Conservation (phyloP, 805 yeast genomes). For the Tetrapisispora fleetii region DNA sequence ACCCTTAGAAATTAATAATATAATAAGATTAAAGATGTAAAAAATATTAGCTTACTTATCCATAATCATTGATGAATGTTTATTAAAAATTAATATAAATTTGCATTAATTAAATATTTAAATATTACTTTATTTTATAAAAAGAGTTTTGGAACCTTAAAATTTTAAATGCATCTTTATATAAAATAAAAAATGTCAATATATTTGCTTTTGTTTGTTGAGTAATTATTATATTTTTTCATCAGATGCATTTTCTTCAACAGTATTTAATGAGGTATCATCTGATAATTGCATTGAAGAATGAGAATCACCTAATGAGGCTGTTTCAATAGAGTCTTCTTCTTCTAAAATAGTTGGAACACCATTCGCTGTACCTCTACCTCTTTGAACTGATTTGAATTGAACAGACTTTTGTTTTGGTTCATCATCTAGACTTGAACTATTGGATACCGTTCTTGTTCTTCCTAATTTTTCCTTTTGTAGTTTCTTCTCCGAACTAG, state of each 20-base stretch:
- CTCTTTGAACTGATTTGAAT: constrained; percentile 22
- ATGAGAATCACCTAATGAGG: constrained; percentile 15
- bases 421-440: constrained; percentile 10
- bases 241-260: not conserved
- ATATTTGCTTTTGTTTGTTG: no score
- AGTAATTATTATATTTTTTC: not conserved
- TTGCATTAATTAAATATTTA: not conserved
- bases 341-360: constrained; percentile 26
- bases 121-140: not conserved
- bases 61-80: not conserved
- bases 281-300: constrained; percentile 8
- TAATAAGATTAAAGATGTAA: not conserved
- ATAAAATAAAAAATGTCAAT: no score
- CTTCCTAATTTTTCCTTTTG: constrained; percentile 6
- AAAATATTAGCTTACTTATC: not conserved
- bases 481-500: constrained; percentile 5
- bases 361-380: constrained; percentile 22
- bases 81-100: not conserved
- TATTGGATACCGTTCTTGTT: constrained; percentile 10
- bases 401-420: constrained; percentile 21
- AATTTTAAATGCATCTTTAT: no score
- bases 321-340: constrained; percentile 17
- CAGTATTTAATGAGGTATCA: not conserved
- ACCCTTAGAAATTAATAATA: not conserved
- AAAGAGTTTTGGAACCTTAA: no score